Conservation (phyloP, 1,284 basidiomycete species). For the Sparassis latifolia region DNA sequence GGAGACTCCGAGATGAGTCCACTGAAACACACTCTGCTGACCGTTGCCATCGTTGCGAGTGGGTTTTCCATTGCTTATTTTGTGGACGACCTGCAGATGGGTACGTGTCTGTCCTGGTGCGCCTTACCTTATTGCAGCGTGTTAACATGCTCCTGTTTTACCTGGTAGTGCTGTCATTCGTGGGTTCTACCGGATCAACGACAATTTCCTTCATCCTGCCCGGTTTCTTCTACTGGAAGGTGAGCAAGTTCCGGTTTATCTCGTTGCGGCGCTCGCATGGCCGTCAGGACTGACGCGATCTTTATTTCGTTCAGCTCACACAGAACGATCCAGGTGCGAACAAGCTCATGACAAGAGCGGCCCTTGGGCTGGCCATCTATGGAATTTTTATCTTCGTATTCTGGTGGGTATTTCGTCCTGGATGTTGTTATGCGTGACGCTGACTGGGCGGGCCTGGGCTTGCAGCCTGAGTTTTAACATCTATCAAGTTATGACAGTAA, state of each 20-base stretch:
- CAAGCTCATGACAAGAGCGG: slow-evolving; percentile 52
- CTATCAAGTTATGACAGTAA: slow-evolving; percentile 44
- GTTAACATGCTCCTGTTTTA: neutral
- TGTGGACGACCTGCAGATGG: slow-evolving; percentile 78
- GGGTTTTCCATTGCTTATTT: slow-evolving; percentile 80
- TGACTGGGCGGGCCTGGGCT: neutral
- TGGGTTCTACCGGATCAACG: slow-evolving; percentile 94
- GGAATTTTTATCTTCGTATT: slow-evolving; percentile 82
- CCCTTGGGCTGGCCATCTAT: slow-evolving; percentile 68
- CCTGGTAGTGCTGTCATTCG: slow-evolving; percentile 81
- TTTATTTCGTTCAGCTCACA: slow-evolving; percentile 48
- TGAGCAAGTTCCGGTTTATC: slow-evolving; percentile 21
- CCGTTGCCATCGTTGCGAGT: slow-evolving; percentile 60
- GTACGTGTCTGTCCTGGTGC: slow-evolving; percentile 37
- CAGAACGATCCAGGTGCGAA: slow-evolving; percentile 56
- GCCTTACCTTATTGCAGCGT: neutral
- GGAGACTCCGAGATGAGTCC: slow-evolving; percentile 62
- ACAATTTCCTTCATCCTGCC: slow-evolving; percentile 98
- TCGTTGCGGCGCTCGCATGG: no score
- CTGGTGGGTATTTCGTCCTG: slow-evolving; percentile 52
- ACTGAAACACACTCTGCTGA: slow-evolving; percentile 72
- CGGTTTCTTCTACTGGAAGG: slow-evolving; percentile 81
- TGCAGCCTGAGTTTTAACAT: slow-evolving; percentile 72
- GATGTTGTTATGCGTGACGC: slow-evolving; percentile 1
- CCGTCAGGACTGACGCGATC: slow-evolving; percentile 3